Conservation (phyloP, 768 basidiomycete genomes). For the Naganishia friedmannii region DNA sequence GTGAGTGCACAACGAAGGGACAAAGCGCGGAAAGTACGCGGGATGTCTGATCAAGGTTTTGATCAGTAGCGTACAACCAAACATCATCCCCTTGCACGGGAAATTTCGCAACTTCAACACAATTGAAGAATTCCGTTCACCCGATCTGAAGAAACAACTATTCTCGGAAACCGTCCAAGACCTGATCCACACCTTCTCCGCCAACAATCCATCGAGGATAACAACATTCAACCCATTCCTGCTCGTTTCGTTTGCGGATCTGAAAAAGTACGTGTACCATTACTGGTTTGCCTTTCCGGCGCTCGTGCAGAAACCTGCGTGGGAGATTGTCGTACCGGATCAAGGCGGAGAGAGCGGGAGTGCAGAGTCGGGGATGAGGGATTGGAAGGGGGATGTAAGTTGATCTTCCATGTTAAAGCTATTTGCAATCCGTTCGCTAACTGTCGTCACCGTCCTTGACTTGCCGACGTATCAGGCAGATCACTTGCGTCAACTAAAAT, state of each 20-base stretch:
- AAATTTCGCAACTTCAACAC: constrained; percentile 92
- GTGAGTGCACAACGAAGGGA: constrained; percentile 42
- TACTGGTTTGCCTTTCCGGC: constrained; percentile 99
- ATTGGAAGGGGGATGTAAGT: constrained; percentile 21
- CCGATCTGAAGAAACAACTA: constrained; percentile 79
- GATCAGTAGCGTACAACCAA: constrained; percentile 1
- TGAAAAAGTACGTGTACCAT: constrained; percentile 96
- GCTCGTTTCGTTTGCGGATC: constrained; percentile 88
- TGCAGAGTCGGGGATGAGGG: constrained; percentile 11
- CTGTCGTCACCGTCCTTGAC: too few species aligned
- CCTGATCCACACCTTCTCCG: constrained; percentile 25
- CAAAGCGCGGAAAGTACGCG: not conserved
- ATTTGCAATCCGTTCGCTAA: not conserved
- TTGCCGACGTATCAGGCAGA: not conserved
- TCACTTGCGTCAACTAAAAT: constrained; percentile 1
- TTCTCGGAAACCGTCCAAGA: constrained; percentile 69
- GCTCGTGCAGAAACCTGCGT: constrained; percentile 80
- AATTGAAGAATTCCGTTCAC: constrained; percentile 83
- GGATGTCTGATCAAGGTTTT: not conserved
- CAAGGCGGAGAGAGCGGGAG: not conserved
- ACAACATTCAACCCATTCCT: constrained; percentile 68
- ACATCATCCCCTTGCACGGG: constrained; percentile 57
- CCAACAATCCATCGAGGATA: constrained; percentile 45
- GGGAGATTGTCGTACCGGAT: constrained; percentile 62
- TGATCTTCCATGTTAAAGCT: too few species aligned